A percentile compares a stretch with the other conserved stretches of the same genome.
phyloP scores from a whole-genome alignment of 2,329 filamentous ascomycete species.

The Penicillium sp. region DNA sequence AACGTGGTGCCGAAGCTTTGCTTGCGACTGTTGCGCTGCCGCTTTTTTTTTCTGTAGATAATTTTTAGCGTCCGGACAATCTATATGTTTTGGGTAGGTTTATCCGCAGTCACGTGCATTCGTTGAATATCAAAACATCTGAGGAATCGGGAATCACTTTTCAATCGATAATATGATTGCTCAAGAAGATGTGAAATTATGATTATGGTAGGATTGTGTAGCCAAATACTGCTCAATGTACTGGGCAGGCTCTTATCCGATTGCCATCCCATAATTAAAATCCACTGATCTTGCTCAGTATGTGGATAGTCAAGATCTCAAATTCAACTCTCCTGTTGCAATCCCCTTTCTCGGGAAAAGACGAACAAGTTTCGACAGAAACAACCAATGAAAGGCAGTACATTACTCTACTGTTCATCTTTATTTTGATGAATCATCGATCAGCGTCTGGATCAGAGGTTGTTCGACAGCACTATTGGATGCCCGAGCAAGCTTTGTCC shows the following conservation, averaged over 20 bases:
- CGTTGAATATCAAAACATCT: neutral
- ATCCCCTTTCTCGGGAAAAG: neutral
- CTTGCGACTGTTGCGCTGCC: conserved; percentile 19
- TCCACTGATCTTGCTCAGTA: neutral
- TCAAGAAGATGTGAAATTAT: neutral
- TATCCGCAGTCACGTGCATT: neutral
- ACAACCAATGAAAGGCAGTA: conserved; percentile 7
- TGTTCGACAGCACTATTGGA: conserved; percentile 8
- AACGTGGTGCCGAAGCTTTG: conserved; percentile 20
- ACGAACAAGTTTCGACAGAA: conserved; percentile 1
- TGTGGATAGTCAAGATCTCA: conserved; percentile 1
- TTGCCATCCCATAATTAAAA: no score
- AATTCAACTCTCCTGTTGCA: neutral
- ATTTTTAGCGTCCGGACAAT: conserved; percentile 33
- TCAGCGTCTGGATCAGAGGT: conserved; percentile 9
- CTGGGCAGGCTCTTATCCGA: no score
- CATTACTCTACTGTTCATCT: neutral
- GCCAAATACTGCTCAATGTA: no score
- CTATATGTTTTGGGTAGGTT: conserved; percentile 17
- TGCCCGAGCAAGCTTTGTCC: conserved; percentile 8
- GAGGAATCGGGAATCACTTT: conserved; percentile 1
- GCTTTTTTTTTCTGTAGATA: conserved; percentile 32
- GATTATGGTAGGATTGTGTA: no score
- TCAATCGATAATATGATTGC: neutral
- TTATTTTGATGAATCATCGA: conserved; percentile 1